phyloP scores from a whole-genome alignment of 371 early-diverging fungal species.

The Rhizopus microsporus region DNA sequence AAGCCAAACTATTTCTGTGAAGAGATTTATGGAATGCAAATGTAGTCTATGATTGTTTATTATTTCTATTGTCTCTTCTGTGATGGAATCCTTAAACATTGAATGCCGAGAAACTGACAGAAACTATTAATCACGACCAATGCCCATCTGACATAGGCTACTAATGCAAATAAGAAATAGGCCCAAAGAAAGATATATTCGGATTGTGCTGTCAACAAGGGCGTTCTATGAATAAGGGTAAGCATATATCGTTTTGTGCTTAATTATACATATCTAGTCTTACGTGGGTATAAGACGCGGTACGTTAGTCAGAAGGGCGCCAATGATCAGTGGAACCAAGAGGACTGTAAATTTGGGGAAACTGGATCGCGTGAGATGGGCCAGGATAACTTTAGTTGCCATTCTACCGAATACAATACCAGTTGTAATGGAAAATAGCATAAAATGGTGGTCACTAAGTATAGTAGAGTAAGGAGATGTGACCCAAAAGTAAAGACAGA shows the following conservation, averaged over 20 bases:
- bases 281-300: constrained; percentile 48
- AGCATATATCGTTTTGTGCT: too few species aligned
- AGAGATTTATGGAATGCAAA: neutral
- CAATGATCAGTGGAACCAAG: constrained; percentile 70
- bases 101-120: constrained; percentile 82
- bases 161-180: constrained; percentile 69
- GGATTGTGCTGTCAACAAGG: constrained; percentile 62
- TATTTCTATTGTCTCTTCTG: constrained; percentile 21
- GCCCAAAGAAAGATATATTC: constrained; percentile 75
- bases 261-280: constrained; percentile 8
- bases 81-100: constrained; percentile 76
- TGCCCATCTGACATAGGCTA: constrained; percentile 88
- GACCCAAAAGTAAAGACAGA: constrained; percentile 63
- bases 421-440: constrained; percentile 70
- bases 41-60: neutral
- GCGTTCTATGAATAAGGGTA: constrained; percentile 38
- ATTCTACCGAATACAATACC: constrained; percentile 88
- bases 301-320: constrained; percentile 63
- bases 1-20: too few species aligned
- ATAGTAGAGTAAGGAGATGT: constrained; percentile 68
- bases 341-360: constrained; percentile 81
- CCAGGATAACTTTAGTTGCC: constrained; percentile 85
- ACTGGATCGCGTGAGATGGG: constrained; percentile 78
- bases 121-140: constrained; percentile 83
- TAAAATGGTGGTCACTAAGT: constrained; percentile 61